phyloP scores from a whole-genome alignment of 2,329 filamentous ascomycete species.

The Cryoendolithus antarcticus region DNA sequence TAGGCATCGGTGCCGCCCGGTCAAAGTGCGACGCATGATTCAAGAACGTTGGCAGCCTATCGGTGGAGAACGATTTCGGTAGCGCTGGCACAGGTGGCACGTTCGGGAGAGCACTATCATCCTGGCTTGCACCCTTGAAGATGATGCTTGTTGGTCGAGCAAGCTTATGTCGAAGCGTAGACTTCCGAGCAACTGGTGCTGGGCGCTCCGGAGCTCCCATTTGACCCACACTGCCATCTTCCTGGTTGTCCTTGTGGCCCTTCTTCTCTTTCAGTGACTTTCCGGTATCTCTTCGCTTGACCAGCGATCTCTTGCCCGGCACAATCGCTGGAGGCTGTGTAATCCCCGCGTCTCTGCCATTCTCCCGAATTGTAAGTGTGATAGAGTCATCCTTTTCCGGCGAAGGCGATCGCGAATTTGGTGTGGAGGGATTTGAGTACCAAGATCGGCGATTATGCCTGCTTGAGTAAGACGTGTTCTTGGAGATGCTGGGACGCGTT shows the following conservation, averaged over 20 bases:
- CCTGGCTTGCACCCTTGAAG: conserved; percentile 2
- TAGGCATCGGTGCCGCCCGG: conserved; percentile 31
- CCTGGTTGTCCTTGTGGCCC: conserved; percentile 5
- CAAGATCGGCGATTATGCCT: conserved; percentile 17
- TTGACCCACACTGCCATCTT: not conserved
- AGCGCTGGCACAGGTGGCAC: conserved; percentile 28
- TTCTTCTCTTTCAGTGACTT: conserved; percentile 8
- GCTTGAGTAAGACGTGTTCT: not conserved
- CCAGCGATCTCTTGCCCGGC: conserved; percentile 8
- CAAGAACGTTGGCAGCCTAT: conserved; percentile 28
- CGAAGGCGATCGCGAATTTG: conserved; percentile 20
- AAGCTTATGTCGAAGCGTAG: conserved; percentile 3
- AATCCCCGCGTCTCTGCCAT: too few relatives aligned
- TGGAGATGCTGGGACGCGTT: not conserved
- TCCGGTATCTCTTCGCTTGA: conserved; percentile 4
- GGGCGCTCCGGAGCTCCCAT: conserved; percentile 1
- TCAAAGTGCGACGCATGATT: conserved; percentile 22
- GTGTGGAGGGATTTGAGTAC: conserved; percentile 16
- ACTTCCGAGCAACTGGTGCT: conserved; percentile 2
- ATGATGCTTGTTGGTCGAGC: conserved; percentile 2
- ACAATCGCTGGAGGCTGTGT: too few relatives aligned
- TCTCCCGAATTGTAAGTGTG: too few relatives aligned
- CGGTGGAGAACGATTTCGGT: conserved; percentile 38
- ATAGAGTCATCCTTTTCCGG: conserved; percentile 13
- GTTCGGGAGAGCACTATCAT: conserved; percentile 2